phyloP scores from a whole-genome alignment of 1,284 basidiomycete species.

The Termitomyces sp. region DNA sequence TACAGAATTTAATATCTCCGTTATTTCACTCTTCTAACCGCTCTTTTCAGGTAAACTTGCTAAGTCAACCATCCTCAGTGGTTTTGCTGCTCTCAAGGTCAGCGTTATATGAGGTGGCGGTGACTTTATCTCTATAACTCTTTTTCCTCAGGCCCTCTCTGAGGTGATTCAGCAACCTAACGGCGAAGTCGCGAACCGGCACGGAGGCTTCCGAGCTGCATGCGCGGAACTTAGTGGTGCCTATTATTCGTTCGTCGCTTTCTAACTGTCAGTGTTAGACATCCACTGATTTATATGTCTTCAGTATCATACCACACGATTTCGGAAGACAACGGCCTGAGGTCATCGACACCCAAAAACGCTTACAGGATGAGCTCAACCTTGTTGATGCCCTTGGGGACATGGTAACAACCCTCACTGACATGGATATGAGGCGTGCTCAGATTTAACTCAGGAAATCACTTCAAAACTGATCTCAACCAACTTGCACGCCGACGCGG shows the following conservation, averaged over 20 bases:
- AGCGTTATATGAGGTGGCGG: not conserved
- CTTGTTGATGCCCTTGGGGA: slow-evolving; percentile 63
- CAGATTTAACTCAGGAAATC: slow-evolving; percentile 39
- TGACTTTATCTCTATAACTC: not conserved
- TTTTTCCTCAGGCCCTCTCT: slow-evolving; percentile 39
- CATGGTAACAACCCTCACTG: slow-evolving; percentile 35
- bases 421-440: not conserved
- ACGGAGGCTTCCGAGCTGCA: slow-evolving; percentile 36
- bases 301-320: slow-evolving; percentile 57
- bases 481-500: slow-evolving; percentile 32
- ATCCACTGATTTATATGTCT: not conserved
- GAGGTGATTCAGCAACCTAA: slow-evolving; percentile 48
- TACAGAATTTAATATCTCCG: slow-evolving; percentile 16
- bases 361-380: slow-evolving; percentile 57
- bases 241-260: slow-evolving; percentile 50
- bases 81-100: slow-evolving; percentile 57
- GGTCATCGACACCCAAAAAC: slow-evolving; percentile 35
- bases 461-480: slow-evolving; percentile 54
- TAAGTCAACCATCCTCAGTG: slow-evolving; percentile 52
- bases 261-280: not conserved
- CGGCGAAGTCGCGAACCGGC: slow-evolving; percentile 32
- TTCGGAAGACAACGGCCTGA: slow-evolving; percentile 51
- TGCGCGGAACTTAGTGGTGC: slow-evolving; percentile 44
- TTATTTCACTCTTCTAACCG: not conserved
- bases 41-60: slow-evolving; percentile 45